Evolutionary conservation across 495 filamentous ascomycete species (phyloP), one percentile per base, ranked within the genome.

Genomic region (Aspergillus olivimuriae): DNA sequence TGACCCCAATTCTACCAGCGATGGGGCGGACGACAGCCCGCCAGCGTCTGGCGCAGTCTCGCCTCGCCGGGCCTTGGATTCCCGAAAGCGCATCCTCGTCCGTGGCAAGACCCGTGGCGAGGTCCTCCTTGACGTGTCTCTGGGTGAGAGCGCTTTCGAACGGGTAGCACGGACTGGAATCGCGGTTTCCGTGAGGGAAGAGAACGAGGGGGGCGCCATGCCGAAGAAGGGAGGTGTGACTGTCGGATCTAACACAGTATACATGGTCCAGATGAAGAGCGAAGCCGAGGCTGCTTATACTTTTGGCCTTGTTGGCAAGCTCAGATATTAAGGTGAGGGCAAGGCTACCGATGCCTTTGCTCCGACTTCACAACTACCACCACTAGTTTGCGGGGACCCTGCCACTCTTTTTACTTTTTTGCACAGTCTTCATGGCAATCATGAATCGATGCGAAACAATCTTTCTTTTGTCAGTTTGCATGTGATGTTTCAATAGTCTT

Each of bases 71-170:
- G 60, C 45, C 1, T 43, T 53, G 2, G 65, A 66, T 21, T 48
- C 81, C 44, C 81, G 90, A 68, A 95, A 95, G 65, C 77, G 91
- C 12, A 84, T 98, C 37, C 62, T 95, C 21, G 80, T 96, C 16
- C 63, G 67, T 3, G 80, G 78, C 12, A 81, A 84, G 62, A 83
- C 81, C 9, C 77, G 78, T 43, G 76, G 75, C 3, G 72, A 81
- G 30, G 70, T 84, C 10, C 57, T 94, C 46, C 68, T 97, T 1
- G 92, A 98, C 61, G 86, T 83, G 2, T 87, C 88, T 46, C 69
- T 98, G 2, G 83, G 82, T 3, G 85, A 86, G 61, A 83, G 76
- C 49, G 86, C 83, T 41, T 98, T 98, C 58, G 85, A 89, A 55
- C 73, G 86, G 6, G 72, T 95, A 21, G 90, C 85, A 0, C 71